Evolutionary conservation across 495 filamentous ascomycete genomes (phyloP), one percentile per base, ranked within the genome.

Genomic region (Neurospora pannonica): DNA sequence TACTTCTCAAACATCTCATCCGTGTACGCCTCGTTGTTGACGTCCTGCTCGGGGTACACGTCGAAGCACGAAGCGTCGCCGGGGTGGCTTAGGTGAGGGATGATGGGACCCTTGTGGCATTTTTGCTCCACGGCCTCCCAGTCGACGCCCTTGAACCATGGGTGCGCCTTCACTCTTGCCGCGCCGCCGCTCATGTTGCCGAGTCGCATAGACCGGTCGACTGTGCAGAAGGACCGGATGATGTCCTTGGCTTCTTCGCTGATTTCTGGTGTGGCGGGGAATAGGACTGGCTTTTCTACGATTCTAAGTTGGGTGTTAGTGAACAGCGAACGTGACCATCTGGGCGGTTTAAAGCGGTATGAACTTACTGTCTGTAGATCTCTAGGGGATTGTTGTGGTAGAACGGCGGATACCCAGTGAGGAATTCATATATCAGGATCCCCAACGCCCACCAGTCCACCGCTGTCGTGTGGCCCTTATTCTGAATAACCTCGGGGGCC

Each of bases 401-500:
- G 82, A 99, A 99, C 3, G 96, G 96, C 7, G 96, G 96, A 78
- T 97, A 97, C 42, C 96, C 96, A 4, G 96, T 94, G 36, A 98
- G 85, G 78, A 99, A 97, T 80, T 99, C 96, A 81, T 97, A 98
- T 72, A 98, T 93, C 71, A 99, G 82, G 76, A 99, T 97, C 7
- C 96, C 96, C 75, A 98, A 86, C 8, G 96, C 97, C 96, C 96
- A 99, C 96, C 96, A 99, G 82, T 99, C 96, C n/a, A 99, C 96
- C 1, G 96, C 95, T 42, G 93, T 93, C 38, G 93, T 94, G 79
- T 99, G 96, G 17, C 94, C 95, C 79, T 94, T 95, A 81, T 94
- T 97, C 76, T 95, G 92, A 73, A 99, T 98, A 24, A 98, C 95
- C 84, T 99, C 96, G 2, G 96, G 96, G 3, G 96, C 95, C 24